Evolutionary conservation across 305 asterid species (phyloP), one percentile per base, ranked within the genome.

Genomic region (Fraxinus paxiana): DNA sequence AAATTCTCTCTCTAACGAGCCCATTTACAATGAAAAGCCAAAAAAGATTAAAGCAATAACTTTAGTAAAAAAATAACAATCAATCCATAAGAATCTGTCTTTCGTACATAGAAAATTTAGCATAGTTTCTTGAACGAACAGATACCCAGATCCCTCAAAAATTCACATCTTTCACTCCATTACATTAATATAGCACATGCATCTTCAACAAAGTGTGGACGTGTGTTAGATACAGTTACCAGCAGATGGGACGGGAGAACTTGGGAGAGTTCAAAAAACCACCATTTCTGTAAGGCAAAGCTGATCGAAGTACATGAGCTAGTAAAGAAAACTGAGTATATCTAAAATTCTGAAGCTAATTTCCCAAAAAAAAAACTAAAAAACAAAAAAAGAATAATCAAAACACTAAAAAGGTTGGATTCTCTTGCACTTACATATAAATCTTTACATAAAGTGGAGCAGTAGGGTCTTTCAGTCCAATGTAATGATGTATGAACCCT

Each of bases 401-500:
- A n/a, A 13, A 28, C 38, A 12, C 38, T 22, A 26, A 28, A 67
- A 67, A 67, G 6, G 73, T 67, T 26, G 67, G 35, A 75, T 80
- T 84, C 65, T 59, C 71, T 17, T 70, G 67, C 54, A 59, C 80
- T 31, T 18, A 72, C 80, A 77, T 75, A 12, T 43, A 48, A 28
- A 83, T 18, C 28, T 67, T 5, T 1, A 10, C 9, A 38, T n/a
- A 80, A 8, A 81, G 81, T 38, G 48, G 26, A 72, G 75, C 37
- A 28, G 12, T 28, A 15, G 18, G 30, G 79, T 67, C 51, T 79
- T 37, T 30, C 70, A 75, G n/a, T 72, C 65, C 84, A 84, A 84
- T 86, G 46, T 8, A 37, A 37, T 37, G 12, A 37, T 37, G 89
- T 82, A 87, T 85, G 83, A 88, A 85, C 86, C 90, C 91, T 83